Base-by-base conservation (phyloP, 768 basidiomycete species). In the Podaxis sp. region DNA sequence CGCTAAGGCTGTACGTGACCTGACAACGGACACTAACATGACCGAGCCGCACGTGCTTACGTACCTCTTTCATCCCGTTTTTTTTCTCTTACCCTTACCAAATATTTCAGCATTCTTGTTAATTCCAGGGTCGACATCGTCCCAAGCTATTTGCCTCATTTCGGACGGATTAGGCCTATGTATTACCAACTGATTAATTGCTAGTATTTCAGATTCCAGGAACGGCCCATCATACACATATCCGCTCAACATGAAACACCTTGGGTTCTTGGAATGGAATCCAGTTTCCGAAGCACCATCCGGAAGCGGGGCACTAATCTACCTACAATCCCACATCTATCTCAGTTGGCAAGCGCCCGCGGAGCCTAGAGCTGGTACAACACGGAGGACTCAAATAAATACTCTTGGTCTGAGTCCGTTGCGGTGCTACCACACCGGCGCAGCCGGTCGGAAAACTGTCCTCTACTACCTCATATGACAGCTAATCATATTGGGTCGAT, bases 1-100 rank as follows among this genome's bases (percentile, higher is more conserved):
- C 24, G 19, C 13, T n/a, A 56, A 63, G 55, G 61, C 61, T 63
- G 61, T 63, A 51, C 61, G 55, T 56, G 61, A 63, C 61, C 26
- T 63, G 48, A 49, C 61, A 57, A 63, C 61, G 55, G 54, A 39
- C 61, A 8, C 44, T 52, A 39, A 46, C 61, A 55, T 62, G 52
- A 9, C 61, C 55, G 55, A 57, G 46, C 54, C 46, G n/a, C 54
- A 56, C 28, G 61, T 57, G 4, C 28, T 28, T 28, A 63, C 33
- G 54, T 63, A 63, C 54, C 22, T 62, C 19, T 19, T 11, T n/a
- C 22, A 24, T 19, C 36, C 36, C 33, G 4, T 51, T 38, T 59
- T 39, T 39, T 24, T 28, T 38, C 30, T 52, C 22, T 44, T 24
- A 19, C 17, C 28, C 28, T 63, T 57, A 57, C 61, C 36, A 57